These are phyloP conservation scores for Paecilomyces sp. DNA, from an alignment of 2,329 filamentous ascomycete species.

Conservation along the genomic window DNA sequence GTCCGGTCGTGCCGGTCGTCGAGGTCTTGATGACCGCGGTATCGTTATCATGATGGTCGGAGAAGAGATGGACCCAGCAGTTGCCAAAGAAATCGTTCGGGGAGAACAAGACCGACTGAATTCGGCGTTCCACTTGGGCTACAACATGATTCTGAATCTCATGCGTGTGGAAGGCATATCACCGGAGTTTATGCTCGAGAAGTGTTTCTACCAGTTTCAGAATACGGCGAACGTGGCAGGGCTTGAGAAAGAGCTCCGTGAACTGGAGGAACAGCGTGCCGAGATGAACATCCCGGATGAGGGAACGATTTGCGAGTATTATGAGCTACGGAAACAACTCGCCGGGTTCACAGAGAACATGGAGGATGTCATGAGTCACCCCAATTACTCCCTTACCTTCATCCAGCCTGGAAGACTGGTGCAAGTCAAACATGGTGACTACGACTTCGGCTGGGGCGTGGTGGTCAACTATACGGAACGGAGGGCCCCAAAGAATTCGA, in stretches of 20 bases:
- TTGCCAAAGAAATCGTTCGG: conserved; percentile 91
- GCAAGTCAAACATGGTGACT: conserved; percentile 68
- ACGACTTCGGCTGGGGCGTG: conserved; percentile 92
- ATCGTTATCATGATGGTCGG: conserved; percentile 99
- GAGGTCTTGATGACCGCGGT: conserved; percentile 94
- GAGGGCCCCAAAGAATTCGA: conserved; percentile 29
- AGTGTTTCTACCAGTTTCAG: conserved; percentile 97
- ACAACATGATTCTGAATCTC: conserved; percentile 98
- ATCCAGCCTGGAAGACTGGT: conserved; percentile 83
- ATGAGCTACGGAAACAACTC: conserved; percentile 78
- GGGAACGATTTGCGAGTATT: conserved; percentile 85
- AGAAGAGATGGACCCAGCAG: conserved; percentile 87
- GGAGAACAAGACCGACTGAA: conserved; percentile 96
- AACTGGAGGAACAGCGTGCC: conserved; percentile 68
- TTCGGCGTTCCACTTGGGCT: conserved; percentile 93
- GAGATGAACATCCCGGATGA: conserved; percentile 77
- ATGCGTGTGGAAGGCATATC: conserved; percentile 98
- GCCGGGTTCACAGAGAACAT: conserved; percentile 81
- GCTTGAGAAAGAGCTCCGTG: conserved; percentile 74
- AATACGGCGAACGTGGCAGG: conserved; percentile 80
- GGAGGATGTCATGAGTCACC: conserved; percentile 84
- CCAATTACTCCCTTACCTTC: conserved; percentile 76
- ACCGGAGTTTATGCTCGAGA: conserved; percentile 97
- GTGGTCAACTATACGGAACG: conserved; percentile 67
- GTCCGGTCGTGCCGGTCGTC: conserved; percentile 92